These are phyloP conservation scores for Aspergillus heteromorphus DNA, from an alignment of 495 filamentous ascomycete species.

Conservation along the genomic window DNA sequence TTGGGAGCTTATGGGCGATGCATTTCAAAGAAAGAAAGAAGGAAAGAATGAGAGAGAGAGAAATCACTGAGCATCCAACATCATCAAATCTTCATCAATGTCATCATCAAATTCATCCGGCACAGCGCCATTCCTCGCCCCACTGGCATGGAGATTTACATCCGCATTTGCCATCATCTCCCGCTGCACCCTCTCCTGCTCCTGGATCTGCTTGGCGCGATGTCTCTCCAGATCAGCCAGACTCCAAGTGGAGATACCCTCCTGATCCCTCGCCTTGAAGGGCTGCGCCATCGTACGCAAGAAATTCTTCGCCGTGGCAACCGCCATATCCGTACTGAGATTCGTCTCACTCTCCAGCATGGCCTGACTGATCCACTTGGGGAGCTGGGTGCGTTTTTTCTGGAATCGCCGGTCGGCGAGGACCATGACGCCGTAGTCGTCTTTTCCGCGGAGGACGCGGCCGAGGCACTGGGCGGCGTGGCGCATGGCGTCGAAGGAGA, in stretches of 20 bases:
- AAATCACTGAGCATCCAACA: conserved; percentile 55
- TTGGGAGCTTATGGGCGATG: not conserved
- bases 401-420: conserved; percentile 87
- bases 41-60: not conserved
- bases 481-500: conserved; percentile 98
- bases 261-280: conserved; percentile 74
- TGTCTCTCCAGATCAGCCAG: conserved; percentile 68
- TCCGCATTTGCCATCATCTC: conserved; percentile 24
- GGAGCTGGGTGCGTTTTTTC: conserved; percentile 83
- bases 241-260: conserved; percentile 90
- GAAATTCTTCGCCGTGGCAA: conserved; percentile 84
- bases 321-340: conserved; percentile 91
- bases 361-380: conserved; percentile 94
- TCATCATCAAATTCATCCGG: conserved; percentile 55
- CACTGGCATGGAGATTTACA: conserved; percentile 20
- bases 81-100: conserved; percentile 53
- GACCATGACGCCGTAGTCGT: conserved; percentile 99
- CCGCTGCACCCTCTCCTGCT: conserved; percentile 52
- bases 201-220: conserved; percentile 61
- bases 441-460: conserved; percentile 91
- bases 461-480: conserved; percentile 97
- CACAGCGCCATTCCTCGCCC: conserved; percentile 14
- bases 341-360: conserved; percentile 78
- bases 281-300: conserved; percentile 85
- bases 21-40: conserved; percentile 2